phyloP scores from a whole-genome alignment of 2,329 filamentous ascomycete species.

The Trichoderma guizhouense region DNA sequence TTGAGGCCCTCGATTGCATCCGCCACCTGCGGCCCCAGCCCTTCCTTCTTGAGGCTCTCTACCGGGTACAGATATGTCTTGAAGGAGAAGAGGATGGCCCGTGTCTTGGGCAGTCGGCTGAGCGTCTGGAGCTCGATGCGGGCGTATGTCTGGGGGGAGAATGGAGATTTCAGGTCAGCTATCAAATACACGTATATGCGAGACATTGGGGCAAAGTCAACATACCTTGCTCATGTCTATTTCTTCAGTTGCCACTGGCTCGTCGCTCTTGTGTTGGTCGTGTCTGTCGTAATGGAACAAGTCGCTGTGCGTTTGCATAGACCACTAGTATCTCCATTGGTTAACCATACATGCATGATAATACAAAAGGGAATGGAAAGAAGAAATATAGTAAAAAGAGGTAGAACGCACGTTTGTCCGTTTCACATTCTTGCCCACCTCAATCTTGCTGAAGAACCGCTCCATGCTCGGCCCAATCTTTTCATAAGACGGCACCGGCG shows the following conservation, averaged over 20 bases:
- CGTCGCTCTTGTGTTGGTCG: slow-evolving; percentile 32
- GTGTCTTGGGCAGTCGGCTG: slow-evolving; percentile 45
- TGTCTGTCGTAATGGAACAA: slow-evolving; percentile 37
- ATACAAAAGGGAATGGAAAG: background rate
- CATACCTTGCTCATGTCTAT: slow-evolving; percentile 11
- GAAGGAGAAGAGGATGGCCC: slow-evolving; percentile 51
- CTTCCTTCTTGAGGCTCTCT: slow-evolving; percentile 47
- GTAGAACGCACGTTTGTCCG: slow-evolving; percentile 45
- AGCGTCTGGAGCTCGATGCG: slow-evolving; percentile 52
- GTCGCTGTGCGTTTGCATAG: slow-evolving; percentile 41
- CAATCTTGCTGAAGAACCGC: slow-evolving; percentile 46
- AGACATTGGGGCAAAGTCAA: background rate
- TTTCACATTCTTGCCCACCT: slow-evolving; percentile 48
- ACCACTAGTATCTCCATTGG: slow-evolving; percentile 40
- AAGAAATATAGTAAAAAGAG: background rate
- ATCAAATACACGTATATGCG: background rate
- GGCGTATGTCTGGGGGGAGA: slow-evolving; percentile 23
- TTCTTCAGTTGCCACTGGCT: background rate
- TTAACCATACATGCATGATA: background rate
- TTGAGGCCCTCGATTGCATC: slow-evolving; percentile 52
- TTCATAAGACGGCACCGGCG: slow-evolving; percentile 51
- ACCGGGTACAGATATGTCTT: slow-evolving; percentile 54
- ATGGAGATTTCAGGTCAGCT: background rate
- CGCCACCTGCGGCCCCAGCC: slow-evolving; percentile 44
- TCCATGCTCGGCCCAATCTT: slow-evolving; percentile 56